A percentile compares a stretch with the other conserved stretches of the same genome.
Conservation (phyloP, 1,284 basidiomycete genomes). For the Coniferiporia weirii region DNA sequence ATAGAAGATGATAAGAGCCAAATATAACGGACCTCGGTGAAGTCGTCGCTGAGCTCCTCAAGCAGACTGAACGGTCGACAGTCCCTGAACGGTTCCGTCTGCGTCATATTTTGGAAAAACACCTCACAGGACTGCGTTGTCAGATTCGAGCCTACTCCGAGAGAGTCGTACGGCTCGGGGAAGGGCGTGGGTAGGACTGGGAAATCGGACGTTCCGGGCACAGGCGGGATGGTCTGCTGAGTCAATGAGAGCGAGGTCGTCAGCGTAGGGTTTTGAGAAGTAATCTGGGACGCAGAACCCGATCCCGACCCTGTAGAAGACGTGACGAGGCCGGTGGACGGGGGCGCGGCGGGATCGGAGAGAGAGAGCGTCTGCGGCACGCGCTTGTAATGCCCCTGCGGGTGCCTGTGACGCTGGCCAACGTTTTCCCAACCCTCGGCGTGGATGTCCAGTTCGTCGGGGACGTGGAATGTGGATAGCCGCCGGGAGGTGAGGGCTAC, state of each 20-base stretch:
- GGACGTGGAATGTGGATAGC: conserved; percentile 28
- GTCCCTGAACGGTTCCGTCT: conserved; percentile 48
- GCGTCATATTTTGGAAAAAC: conserved; percentile 73
- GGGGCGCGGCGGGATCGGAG: conserved; percentile 18
- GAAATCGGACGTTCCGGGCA: conserved; percentile 29
- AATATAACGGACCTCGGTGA: conserved; percentile 45
- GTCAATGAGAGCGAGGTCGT: conserved; percentile 19
- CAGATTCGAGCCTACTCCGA: conserved; percentile 53
- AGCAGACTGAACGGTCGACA: conserved; percentile 78
- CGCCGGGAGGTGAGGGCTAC: conserved; percentile 46
- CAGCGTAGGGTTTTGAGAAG: conserved; percentile 26
- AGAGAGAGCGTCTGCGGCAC: conserved; percentile 8
- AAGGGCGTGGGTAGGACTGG: conserved; percentile 63
- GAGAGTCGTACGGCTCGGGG: conserved; percentile 69
- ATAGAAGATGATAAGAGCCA: neutral
- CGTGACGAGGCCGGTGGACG: conserved; percentile 6
- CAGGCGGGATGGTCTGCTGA: conserved; percentile 32
- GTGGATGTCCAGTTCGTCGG: conserved; percentile 25
- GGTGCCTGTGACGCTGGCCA: neutral
- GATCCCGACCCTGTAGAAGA: neutral
- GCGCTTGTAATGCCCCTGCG: conserved; percentile 3
- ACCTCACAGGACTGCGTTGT: conserved; percentile 55
- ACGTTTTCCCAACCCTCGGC: conserved; percentile 10
- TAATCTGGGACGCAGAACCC: neutral
- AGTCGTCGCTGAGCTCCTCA: conserved; percentile 49